Evolutionary conservation across 495 filamentous ascomycete species (phyloP).

Genomic region (Poronia punctata): DNA sequence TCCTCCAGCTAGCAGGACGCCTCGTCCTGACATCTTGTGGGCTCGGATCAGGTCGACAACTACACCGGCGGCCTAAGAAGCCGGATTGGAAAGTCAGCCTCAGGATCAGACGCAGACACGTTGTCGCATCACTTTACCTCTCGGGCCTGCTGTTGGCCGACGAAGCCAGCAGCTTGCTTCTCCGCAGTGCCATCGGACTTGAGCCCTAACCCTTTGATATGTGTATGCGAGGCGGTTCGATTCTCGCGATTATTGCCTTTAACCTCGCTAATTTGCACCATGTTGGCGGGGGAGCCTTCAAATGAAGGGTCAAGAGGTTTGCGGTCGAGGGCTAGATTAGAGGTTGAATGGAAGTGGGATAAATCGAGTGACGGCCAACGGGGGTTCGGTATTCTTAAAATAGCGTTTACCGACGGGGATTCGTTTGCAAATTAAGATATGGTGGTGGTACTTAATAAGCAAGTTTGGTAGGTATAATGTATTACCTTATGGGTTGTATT

Average conservation of each 20-base stretch:
- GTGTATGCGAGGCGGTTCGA: constrained; percentile 90
- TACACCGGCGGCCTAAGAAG: constrained; percentile 69
- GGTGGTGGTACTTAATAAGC: too few relatives aligned
- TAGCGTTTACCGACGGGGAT: too few relatives aligned
- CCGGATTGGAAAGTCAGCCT: constrained; percentile 10
- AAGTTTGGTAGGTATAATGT: too few relatives aligned
- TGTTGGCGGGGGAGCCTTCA: constrained; percentile 38
- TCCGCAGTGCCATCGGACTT: constrained; percentile 77
- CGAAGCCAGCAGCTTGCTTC: constrained; percentile 67
- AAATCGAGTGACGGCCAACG: too few relatives aligned
- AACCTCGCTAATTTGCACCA: constrained; percentile 95
- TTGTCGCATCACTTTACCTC: constrained; percentile 52
- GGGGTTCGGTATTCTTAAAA: too few relatives aligned
- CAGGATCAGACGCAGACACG: too few relatives aligned
- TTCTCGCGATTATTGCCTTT: constrained; percentile 93
- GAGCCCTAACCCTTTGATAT: constrained; percentile 91
- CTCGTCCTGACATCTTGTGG: constrained; percentile 95
- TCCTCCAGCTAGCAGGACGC: constrained; percentile 82
- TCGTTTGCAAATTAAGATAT: too few relatives aligned
- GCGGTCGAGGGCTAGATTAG: constrained; percentile 4
- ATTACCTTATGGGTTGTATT: too few relatives aligned
- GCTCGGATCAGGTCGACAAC: constrained; percentile 90
- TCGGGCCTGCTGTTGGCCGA: constrained; percentile 80
- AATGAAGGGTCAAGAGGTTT: background rate
- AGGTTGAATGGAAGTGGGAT: too few relatives aligned